phyloP scores from a whole-genome alignment of 2,329 filamentous ascomycete genomes.

The Venturia nashicola region DNA sequence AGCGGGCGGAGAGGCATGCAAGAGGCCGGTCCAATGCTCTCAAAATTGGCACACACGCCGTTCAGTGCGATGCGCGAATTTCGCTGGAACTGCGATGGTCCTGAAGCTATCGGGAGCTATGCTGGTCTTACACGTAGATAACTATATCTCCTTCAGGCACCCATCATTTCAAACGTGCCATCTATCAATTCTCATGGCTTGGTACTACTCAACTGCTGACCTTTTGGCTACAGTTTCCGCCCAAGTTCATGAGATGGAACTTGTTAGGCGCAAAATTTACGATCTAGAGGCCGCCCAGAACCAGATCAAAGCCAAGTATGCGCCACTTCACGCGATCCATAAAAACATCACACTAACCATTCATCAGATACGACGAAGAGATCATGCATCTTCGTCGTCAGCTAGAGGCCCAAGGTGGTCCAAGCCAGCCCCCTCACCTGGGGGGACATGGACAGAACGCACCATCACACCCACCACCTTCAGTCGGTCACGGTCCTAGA shows the following conservation, averaged over 20 bases:
- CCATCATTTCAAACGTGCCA: not conserved
- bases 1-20: not conserved
- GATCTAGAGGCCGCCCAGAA: slow-evolving; percentile 84
- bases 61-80: not conserved
- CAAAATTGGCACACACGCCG: not conserved
- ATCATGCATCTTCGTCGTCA: slow-evolving; percentile 76
- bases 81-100: not conserved
- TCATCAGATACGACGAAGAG: slow-evolving; percentile 78
- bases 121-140: not conserved
- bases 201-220: slow-evolving; percentile 15
- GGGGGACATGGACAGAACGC: slow-evolving; percentile 59
- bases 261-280: slow-evolving; percentile 87
- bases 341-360: not conserved
- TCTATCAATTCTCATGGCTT: slow-evolving; percentile 12
- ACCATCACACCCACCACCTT: slow-evolving; percentile 70
- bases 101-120: not conserved
- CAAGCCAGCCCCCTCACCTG: slow-evolving; percentile 53
- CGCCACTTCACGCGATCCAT: slow-evolving; percentile 11
- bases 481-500: slow-evolving; percentile 76
- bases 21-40: not conserved
- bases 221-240: slow-evolving; percentile 52
- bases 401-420: slow-evolving; percentile 59
- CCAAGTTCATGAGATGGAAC: slow-evolving; percentile 89
- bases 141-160: not conserved
- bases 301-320: slow-evolving; percentile 82